Percentiles rank a stretch among this genome's conserved stretches.
phyloP scores from a whole-genome alignment of 129 eudicot genomes.

The Calendula officinalis region DNA sequence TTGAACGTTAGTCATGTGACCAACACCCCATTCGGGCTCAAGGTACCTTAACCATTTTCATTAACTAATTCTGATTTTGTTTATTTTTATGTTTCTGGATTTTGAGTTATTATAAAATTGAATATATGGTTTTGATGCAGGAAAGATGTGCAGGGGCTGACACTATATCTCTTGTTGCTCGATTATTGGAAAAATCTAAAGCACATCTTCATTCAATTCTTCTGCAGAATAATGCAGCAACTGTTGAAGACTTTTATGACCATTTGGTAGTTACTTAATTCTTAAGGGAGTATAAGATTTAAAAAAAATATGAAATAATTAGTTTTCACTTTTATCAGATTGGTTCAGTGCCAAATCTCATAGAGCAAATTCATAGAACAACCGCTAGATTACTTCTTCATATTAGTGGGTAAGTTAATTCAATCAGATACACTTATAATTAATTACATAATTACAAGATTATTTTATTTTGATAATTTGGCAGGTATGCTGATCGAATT shows the following conservation, averaged over 20 bases:
- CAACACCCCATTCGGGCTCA: conserved; percentile 59
- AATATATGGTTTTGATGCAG: conserved; percentile 51
- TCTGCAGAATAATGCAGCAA: conserved; percentile 60
- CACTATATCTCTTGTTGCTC: conserved; percentile 82
- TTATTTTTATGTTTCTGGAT: conserved; percentile 1
- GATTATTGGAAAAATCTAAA: conserved; percentile 73
- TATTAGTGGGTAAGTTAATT: conserved; percentile 64
- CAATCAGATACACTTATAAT: too few species aligned
- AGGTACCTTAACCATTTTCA: conserved; percentile 49
- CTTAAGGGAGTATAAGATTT: neutral
- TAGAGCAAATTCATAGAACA: conserved; percentile 78
- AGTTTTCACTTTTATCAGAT: conserved; percentile 51
- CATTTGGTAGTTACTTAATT: conserved; percentile 57
- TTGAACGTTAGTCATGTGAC: conserved; percentile 37
- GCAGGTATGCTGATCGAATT: conserved; percentile 95
- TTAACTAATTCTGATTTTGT: conserved; percentile 1
- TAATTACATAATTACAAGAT: too few species aligned
- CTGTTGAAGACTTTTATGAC: conserved; percentile 77
- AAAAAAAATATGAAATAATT: neutral
- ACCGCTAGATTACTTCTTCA: conserved; percentile 90
- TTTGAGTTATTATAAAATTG: conserved; percentile 2
- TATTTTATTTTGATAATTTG: conserved; percentile 20
- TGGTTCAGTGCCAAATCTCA: conserved; percentile 83
- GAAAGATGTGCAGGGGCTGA: conserved; percentile 97
- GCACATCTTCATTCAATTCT: conserved; percentile 85